A percentile compares a stretch with the other conserved stretches of the same genome.
These are phyloP conservation scores for Metarhizium robertsii DNA, from an alignment of 2,329 filamentous ascomycete species.

Conservation along the genomic window DNA sequence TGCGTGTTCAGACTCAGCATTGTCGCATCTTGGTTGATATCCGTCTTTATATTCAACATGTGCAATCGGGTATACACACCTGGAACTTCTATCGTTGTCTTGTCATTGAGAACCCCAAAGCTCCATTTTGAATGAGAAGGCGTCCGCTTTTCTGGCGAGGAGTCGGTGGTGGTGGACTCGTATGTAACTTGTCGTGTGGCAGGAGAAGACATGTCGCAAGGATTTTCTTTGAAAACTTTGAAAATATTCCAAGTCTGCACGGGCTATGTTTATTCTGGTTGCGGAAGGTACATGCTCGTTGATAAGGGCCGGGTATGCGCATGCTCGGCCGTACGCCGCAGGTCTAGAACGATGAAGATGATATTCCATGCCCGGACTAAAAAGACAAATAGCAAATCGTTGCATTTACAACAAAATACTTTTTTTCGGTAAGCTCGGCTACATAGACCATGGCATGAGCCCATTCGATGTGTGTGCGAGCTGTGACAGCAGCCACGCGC, in stretches of 20 bases:
- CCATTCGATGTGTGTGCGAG: neutral
- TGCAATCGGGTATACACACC: neutral
- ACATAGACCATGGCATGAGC: neutral
- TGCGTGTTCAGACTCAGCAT: neutral
- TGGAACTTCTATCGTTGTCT: slow-evolving; percentile 7
- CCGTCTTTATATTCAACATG: too few relatives aligned
- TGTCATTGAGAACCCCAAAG: slow-evolving; percentile 8
- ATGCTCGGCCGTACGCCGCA: too few relatives aligned
- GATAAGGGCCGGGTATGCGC: too few relatives aligned
- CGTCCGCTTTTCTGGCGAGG: neutral
- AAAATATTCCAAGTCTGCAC: neutral
- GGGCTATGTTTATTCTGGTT: too few relatives aligned
- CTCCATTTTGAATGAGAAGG: slow-evolving; percentile 7
- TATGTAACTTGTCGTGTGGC: neutral
- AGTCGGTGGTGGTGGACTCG: neutral
- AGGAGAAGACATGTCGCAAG: neutral
- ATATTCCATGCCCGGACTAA: too few relatives aligned
- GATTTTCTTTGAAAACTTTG: neutral
- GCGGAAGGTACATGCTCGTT: too few relatives aligned
- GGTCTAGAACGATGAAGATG: too few relatives aligned
- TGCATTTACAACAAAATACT: too few relatives aligned
- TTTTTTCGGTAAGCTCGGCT: neutral
- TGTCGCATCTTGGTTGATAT: too few relatives aligned
- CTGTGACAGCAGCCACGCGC: neutral
- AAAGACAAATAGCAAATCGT: too few relatives aligned